Percentiles rank a stretch among this genome's conserved stretches.
These are phyloP conservation scores for Trypanosoma platydactyli DNA, from an alignment of 208 protist species.

Conservation along the genomic window DNA sequence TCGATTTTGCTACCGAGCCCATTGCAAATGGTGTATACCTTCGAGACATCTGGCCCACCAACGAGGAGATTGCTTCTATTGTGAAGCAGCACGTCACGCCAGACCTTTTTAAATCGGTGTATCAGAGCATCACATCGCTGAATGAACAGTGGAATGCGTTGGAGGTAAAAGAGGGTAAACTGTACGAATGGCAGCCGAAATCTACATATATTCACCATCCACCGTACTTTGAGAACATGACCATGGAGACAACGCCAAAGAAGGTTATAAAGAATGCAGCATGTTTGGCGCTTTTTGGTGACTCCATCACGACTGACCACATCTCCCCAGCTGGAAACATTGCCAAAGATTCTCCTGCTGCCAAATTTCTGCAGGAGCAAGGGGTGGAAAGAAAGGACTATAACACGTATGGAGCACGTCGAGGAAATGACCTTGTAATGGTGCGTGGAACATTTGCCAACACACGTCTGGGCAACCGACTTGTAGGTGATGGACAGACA, in stretches of 20 bases:
- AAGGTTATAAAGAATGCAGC: conserved; percentile 76
- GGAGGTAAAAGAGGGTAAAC: conserved; percentile 72
- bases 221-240: conserved; percentile 94
- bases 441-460: conserved; percentile 96
- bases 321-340: conserved; percentile 97
- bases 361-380: conserved; percentile 73
- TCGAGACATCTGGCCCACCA: conserved; percentile 96
- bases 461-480: conserved; percentile 92
- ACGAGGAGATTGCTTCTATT: conserved; percentile 75
- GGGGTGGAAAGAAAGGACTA: conserved; percentile 93
- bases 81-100: conserved; percentile 87
- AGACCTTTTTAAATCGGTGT: conserved; percentile 91
- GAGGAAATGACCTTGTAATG: conserved; percentile 97
- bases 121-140: conserved; percentile 88
- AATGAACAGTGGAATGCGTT: conserved; percentile 93
- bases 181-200: conserved; percentile 94
- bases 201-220: conserved; percentile 97
- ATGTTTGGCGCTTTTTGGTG: conserved; percentile 92
- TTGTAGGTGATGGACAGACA: conserved; percentile 89
- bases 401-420: conserved; percentile 95
- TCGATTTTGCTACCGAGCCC: conserved; percentile 92
- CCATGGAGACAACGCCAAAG: conserved; percentile 42
- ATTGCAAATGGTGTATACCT: conserved; percentile 94
- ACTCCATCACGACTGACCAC: conserved; percentile 97
- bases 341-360: conserved; percentile 92